These are phyloP conservation scores for Fraxinus pennsylvanica DNA, from an alignment of 257 asterid species.

Conservation along the genomic window DNA sequence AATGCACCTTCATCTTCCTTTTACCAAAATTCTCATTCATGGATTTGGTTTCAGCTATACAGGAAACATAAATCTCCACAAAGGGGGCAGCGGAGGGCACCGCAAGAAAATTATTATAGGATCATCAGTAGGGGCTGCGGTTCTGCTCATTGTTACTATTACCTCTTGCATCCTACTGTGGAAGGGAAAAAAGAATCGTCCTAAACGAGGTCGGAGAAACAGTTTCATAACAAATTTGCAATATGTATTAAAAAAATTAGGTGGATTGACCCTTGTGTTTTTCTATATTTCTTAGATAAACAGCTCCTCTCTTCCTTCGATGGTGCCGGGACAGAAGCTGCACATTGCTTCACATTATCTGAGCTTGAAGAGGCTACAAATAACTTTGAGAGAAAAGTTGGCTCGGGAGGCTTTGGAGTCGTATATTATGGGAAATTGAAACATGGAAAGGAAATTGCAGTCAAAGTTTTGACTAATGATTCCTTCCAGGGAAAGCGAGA, in stretches of 20 bases:
- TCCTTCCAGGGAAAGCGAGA: slow-evolving; percentile 95
- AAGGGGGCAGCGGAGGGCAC: slow-evolving; percentile 41
- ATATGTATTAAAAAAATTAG: slow-evolving; percentile 4
- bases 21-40: slow-evolving; percentile 3
- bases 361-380: slow-evolving; percentile 85
- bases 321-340: slow-evolving; percentile 71
- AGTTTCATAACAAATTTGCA: slow-evolving; percentile 8
- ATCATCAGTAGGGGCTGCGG: slow-evolving; percentile 71
- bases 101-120: slow-evolving; percentile 75
- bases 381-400: slow-evolving; percentile 73
- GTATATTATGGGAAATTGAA: slow-evolving; percentile 79
- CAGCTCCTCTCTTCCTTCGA: slow-evolving; percentile 50
- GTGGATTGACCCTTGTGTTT: slow-evolving; percentile 24
- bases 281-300: slow-evolving; percentile 41
- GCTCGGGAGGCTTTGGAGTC: slow-evolving; percentile 95
- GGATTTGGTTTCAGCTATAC: slow-evolving; percentile 59
- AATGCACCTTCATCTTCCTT: background rate
- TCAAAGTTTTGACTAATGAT: slow-evolving; percentile 77
- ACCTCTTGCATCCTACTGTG: slow-evolving; percentile 55
- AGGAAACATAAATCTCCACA: slow-evolving; percentile 61
- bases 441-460: slow-evolving; percentile 95
- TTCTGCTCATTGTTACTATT: slow-evolving; percentile 68
- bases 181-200: slow-evolving; percentile 50
- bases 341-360: slow-evolving; percentile 74
- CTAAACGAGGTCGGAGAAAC: slow-evolving; percentile 53